Percentiles rank a stretch among this genome's conserved stretches.
These are phyloP conservation scores for Fusarium penzigii DNA, from an alignment of 2,329 filamentous ascomycete genomes.

Conservation along the genomic window DNA sequence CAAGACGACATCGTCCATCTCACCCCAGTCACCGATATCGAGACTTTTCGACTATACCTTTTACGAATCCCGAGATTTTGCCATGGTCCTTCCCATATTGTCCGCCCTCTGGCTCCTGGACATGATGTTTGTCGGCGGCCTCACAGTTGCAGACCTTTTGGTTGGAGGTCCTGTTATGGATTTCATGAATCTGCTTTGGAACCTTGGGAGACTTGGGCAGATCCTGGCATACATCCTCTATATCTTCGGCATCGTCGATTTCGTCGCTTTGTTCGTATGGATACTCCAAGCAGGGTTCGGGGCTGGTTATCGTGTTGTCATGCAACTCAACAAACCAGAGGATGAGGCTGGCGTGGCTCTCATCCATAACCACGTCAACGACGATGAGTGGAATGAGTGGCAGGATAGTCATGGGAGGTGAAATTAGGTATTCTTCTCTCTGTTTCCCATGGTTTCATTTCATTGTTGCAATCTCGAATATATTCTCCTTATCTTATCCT, in stretches of 20 bases:
- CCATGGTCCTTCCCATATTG: conserved; percentile 18
- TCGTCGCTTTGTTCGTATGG: conserved; percentile 15
- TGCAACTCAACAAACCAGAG: conserved; percentile 5
- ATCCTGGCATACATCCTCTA: conserved; percentile 3
- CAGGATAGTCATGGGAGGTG: conserved; percentile 9
- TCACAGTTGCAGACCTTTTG: conserved; percentile 9
- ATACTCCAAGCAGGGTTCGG: conserved; percentile 13
- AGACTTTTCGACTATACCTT: conserved; percentile 13
- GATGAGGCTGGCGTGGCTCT: conserved; percentile 11
- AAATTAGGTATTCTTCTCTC: not conserved
- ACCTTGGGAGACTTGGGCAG: not conserved
- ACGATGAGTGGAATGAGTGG: conserved; percentile 10
- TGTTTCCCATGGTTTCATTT: not conserved
- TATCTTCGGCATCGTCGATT: conserved; percentile 2
- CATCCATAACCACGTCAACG: conserved; percentile 2
- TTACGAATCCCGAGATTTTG: conserved; percentile 17
- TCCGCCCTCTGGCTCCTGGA: conserved; percentile 16
- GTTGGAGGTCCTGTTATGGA: conserved; percentile 1
- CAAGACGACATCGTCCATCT: conserved; percentile 20
- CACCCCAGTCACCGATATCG: not conserved
- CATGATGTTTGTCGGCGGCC: conserved; percentile 2
- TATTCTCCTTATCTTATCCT: not conserved
- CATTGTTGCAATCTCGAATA: conserved; percentile 6
- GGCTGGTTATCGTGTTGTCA: conserved; percentile 14
- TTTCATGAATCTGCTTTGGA: conserved; percentile 1